Base-by-base conservation (phyloP, 768 basidiomycete genomes). In the Cystofilobasidium macerans region DNA sequence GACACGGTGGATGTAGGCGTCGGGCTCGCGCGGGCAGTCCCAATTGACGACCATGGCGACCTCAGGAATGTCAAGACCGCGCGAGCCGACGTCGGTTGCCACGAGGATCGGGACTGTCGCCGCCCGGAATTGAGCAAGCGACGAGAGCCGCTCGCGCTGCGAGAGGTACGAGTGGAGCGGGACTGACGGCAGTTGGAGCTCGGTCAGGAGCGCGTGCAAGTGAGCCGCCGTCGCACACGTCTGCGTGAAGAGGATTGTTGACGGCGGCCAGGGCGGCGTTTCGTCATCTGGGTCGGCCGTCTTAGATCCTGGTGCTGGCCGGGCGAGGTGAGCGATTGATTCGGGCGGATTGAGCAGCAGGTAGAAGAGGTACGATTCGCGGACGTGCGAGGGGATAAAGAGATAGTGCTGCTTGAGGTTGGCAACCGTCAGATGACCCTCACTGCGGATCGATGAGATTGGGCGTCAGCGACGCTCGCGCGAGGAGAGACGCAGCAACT, bases 11-110 rank as follows among this genome's bases (percentile, higher is more conserved):
- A 90, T 88, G 73, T 99, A 99, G 74, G 94, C 93, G 75, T 94
- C 94, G 7, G 89, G 69, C 14, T 75, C 75, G 28, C 81, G 80
- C 18, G 95, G 95, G 69, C 97, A 79, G 75, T 99, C 94, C 92
- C 93, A 99, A 70, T 99, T 98, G 65, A 99, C 81, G 24, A 99
- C 90, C 79, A 97, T 84, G 14, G 88, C 91, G 14, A 99, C 93
- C 70, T 93, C 89, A 68, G 90, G 90, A 64, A 98, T 94, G 77
- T 98, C 95, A 66, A 99, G 77, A 35, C 95, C 95, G 72, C 95
- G 85, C 24, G 88, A 87, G 20, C 90, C 95, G 36, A 99, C 94
- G 74, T 97, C 94, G 11, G 94, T 98, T 35, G 88, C 89, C 54
- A 99, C 82, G 57, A 99, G 80, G 51, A 99, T 88, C 0, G 93